A percentile compares a stretch with the other conserved stretches of the same genome.
These are phyloP conservation scores for Fusarium xyrophilum DNA, from an alignment of 2,329 filamentous ascomycete species.

Conservation along the genomic window DNA sequence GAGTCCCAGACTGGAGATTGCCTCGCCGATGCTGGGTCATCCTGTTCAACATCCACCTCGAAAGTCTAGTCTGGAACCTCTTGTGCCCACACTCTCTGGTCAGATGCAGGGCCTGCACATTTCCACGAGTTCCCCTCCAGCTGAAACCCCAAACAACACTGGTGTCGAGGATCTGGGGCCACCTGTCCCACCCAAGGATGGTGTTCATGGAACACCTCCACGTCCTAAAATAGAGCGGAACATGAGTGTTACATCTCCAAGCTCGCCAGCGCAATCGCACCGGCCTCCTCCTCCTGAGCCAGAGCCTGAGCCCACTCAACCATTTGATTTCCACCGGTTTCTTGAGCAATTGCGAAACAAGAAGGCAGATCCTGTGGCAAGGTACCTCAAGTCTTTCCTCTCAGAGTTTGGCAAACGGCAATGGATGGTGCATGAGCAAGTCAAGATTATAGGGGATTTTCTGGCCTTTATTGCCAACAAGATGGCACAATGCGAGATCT, in stretches of 20 bases:
- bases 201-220: slow-evolving; percentile 52
- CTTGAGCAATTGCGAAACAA: slow-evolving; percentile 94
- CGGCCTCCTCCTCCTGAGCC: slow-evolving; percentile 75
- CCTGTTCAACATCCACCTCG: slow-evolving; percentile 77
- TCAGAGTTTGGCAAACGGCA: slow-evolving; percentile 96
- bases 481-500: slow-evolving; percentile 97
- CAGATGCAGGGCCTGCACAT: slow-evolving; percentile 56
- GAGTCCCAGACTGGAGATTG: slow-evolving; percentile 84
- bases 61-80: slow-evolving; percentile 83
- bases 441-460: slow-evolving; percentile 98
- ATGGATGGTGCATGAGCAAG: slow-evolving; percentile 99
- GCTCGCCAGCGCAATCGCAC: slow-evolving; percentile 61
- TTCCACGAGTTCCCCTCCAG: slow-evolving; percentile 50
- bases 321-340: slow-evolving; percentile 97
- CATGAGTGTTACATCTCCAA: slow-evolving; percentile 45
- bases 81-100: slow-evolving; percentile 58
- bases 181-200: slow-evolving; percentile 67
- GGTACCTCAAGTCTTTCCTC: slow-evolving; percentile 93
- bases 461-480: slow-evolving; percentile 96
- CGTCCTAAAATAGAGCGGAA: slow-evolving; percentile 50
- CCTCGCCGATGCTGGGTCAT: slow-evolving; percentile 76
- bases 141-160: slow-evolving; percentile 48
- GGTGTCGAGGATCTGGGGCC: slow-evolving; percentile 57
- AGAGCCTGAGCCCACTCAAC: slow-evolving; percentile 81
- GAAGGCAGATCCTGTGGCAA: slow-evolving; percentile 96